These are phyloP conservation scores for Annona squamosa DNA, from an alignment of 164 flowering plant species.

Conservation along the genomic window DNA sequence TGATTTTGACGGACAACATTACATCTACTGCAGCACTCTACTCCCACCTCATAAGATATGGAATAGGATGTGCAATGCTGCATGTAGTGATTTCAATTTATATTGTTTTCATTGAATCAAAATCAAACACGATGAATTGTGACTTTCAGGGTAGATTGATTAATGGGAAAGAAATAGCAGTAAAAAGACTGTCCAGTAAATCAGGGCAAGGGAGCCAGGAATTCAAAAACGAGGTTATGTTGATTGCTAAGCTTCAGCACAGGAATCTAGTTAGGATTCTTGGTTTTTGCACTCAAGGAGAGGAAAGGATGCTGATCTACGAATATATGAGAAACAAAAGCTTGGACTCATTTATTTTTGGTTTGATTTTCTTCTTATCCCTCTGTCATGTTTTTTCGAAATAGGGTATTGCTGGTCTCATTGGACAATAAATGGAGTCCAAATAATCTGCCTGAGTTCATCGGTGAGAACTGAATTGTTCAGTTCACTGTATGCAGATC, in stretches of 20 bases:
- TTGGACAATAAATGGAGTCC: no score
- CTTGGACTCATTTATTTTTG: constrained; percentile 7
- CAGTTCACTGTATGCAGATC: no score
- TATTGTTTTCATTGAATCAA: not conserved
- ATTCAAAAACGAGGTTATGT: constrained; percentile 31
- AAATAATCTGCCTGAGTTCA: no score
- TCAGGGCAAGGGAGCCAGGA: constrained; percentile 33
- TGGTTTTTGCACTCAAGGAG: no score
- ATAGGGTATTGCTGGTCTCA: no score
- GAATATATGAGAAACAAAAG: constrained; percentile 17
- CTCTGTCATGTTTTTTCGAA: no score
- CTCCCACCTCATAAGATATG: not conserved
- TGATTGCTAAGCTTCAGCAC: constrained; percentile 20
- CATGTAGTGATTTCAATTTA: no score
- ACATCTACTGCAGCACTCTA: no score
- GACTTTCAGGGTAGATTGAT: constrained; percentile 24
- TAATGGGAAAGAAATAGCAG: constrained; percentile 31
- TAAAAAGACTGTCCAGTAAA: constrained; percentile 33
- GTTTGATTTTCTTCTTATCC: not conserved
- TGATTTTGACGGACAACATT: not conserved
- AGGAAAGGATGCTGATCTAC: constrained; percentile 17
- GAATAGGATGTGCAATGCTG: no score
- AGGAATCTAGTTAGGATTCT: no score
- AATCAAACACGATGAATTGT: not conserved
- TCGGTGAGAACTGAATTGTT: no score